Evolutionary conservation across 805 yeast species (phyloP), one percentile per base, ranked within the genome.

Genomic region (Kuraishia borneana): DNA sequence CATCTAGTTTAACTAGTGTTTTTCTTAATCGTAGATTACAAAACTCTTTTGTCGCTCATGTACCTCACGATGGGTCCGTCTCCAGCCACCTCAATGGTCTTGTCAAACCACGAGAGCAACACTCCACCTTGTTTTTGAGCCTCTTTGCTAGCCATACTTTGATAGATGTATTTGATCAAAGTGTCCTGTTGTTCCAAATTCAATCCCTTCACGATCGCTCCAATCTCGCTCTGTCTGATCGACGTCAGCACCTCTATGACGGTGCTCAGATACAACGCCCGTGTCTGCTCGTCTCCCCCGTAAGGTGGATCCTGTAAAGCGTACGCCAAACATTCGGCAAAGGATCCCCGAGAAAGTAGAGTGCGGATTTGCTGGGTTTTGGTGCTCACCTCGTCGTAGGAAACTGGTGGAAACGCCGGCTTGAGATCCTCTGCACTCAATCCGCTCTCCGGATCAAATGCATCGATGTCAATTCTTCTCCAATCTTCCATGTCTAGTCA

Each of bases 401-500:
- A 60, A 35, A 73, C 66, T 1, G 70, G 63, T 6, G 70, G 69
- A 29, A 66, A 56, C 42, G 69, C 65, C 9, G 79, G 77, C 16
- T 70, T 58, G 47, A 83, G 65, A 34, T 83, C 89, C 43, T 69
- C 74, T 30, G 67, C 65, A 21, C 78, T 65, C 41, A 83, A 56
- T 47, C 73, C 76, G 45, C 70, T 71, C 31, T 88, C 95, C 3
- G 94, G 83, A 51, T 88, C 96, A 43, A 76, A 76, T 13, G 85
- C 83, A 57, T 92, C 97, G 35, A 92, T 77, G 55, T 92, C 95
- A 46, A 89, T 84, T 69, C 92, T 76, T 71, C 98, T 81, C 94
- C 94, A 83, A 51, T 80, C 87, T 40, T 72, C 77, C 74, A 74
- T 72, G n/a, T n/a, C n/a, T n/a, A n/a, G n/a, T n/a, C n/a, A n/a